Evolutionary conservation across 1,139 yeast species (phyloP), one percentile per base, ranked within the genome.

Genomic region (Blastobotrys indianensis): DNA sequence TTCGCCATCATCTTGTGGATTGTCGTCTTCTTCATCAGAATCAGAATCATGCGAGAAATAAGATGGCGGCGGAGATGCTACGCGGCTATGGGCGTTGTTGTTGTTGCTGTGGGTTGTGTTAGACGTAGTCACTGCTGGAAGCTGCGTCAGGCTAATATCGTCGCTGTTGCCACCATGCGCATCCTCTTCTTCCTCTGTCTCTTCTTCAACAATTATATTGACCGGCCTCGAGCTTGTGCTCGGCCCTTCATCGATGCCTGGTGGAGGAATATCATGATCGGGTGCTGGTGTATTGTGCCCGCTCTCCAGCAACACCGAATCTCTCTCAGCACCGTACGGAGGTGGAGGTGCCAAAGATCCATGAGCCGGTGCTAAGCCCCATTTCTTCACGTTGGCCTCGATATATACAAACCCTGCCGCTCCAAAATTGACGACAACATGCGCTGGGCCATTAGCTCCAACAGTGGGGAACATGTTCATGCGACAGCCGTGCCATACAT

Each of bases 391-490:
- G 63, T 92, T 90, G 5, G 97, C 97, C 64, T 92, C 97, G 49
- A 92, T 86, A 72, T 85, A 90, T 1, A 92, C 96, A 67, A 80
- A 92, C 1, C 97, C 98, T 41, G 81, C 69, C 61, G 88, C 96
- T 1, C 98, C 98, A 48, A 92, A 68, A 62, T 92, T 92, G 11
- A 85, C 90, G 56, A 82, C 84, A 44, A 92, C 76, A 52, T 80
- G 64, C 65, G 95, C 78, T 47, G 90, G 74, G 57, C 83, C 79
- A 61, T 80, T 75, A 58, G 94, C 73, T 7, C 98, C 98, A n/a
- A 92, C 72, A 3, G 94, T 86, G 6, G 97, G 97, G 59, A 80
- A 88, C 59, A 92, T 62, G 59, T 90, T 94, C 44, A 85, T 74
- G 50, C 79, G 82, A 62, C 90, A 76, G 29, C 90, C 87, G 54